Evolutionary conservation across 164 flowering plant species (phyloP).

Genomic region (Tinospora cordifolia): DNA sequence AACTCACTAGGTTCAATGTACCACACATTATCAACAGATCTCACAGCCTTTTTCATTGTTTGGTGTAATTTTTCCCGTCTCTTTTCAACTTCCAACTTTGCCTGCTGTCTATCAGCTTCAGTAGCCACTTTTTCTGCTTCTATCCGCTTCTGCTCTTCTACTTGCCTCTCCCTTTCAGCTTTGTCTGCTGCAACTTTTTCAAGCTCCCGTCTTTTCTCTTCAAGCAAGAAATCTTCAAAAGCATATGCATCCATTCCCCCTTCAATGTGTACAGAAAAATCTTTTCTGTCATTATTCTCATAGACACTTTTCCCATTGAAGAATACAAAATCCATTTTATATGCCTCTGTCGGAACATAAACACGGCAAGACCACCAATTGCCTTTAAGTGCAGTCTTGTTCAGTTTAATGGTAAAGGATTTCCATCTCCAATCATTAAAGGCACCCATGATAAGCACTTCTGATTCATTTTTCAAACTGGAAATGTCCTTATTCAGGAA

Average conservation of each 20-base stretch:
- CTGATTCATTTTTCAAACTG: constrained; percentile 53
- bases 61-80: constrained; percentile 36
- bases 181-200: constrained; percentile 66
- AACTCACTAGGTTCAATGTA: constrained; percentile 63
- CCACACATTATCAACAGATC: constrained; percentile 58
- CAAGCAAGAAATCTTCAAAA: constrained; percentile 94
- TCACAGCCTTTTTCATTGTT: constrained; percentile 40
- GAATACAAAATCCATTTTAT: constrained; percentile 82
- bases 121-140: constrained; percentile 73
- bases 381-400: constrained; percentile 54
- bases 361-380: constrained; percentile 97
- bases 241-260: constrained; percentile 67
- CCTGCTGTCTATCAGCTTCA: constrained; percentile 74
- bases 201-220: constrained; percentile 76
- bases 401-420: constrained; percentile 59
- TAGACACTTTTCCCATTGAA: constrained; percentile 71
- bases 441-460: constrained; percentile 80
- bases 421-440: constrained; percentile 96
- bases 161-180: constrained; percentile 80
- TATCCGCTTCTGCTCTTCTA: constrained; percentile 52
- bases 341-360: constrained; percentile 81
- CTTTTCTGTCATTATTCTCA: constrained; percentile 77
- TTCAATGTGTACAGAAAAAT: constrained; percentile 59
- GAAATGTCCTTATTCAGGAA: constrained; percentile 70
- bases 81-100: constrained; percentile 53